A percentile compares a stretch with the other conserved stretches of the same genome.
Conservation (phyloP, 331 rosid genomes). For the Phaseolus coccineus region DNA sequence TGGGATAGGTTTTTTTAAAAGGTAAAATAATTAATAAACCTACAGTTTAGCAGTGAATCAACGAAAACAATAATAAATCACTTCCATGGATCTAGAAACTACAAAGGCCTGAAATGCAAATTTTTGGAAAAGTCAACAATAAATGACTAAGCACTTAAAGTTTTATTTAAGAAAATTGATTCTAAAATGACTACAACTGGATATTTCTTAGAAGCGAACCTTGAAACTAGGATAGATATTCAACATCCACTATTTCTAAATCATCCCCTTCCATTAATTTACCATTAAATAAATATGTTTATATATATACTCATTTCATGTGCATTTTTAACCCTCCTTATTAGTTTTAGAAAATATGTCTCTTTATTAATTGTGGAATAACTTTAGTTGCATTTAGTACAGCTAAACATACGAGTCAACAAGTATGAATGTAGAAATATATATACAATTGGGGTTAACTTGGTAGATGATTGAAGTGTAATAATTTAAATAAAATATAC, state of each 20-base stretch:
- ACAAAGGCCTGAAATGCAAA: background rate
- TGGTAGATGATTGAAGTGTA: background rate
- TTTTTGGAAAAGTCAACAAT: no score
- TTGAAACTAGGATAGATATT: background rate
- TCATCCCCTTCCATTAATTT: background rate
- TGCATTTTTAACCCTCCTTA: background rate
- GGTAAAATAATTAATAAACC: no score
- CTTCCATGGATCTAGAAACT: no score
- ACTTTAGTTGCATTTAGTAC: background rate
- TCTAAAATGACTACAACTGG: no score
- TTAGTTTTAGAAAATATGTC: background rate
- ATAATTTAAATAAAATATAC: background rate
- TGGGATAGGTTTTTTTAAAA: no score
- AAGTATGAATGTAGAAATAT: background rate
- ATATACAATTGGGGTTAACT: background rate
- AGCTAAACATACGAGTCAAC: background rate
- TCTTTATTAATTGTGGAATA: background rate
- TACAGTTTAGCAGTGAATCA: no score
- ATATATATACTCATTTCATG: background rate
- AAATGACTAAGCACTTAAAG: no score
- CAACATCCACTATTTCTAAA: background rate
- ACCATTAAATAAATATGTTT: background rate
- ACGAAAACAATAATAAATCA: no score
- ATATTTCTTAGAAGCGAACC: background rate
- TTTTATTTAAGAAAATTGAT: no score